Conservation (phyloP, 1,284 basidiomycete genomes). For the Ganoderma sinense region DNA sequence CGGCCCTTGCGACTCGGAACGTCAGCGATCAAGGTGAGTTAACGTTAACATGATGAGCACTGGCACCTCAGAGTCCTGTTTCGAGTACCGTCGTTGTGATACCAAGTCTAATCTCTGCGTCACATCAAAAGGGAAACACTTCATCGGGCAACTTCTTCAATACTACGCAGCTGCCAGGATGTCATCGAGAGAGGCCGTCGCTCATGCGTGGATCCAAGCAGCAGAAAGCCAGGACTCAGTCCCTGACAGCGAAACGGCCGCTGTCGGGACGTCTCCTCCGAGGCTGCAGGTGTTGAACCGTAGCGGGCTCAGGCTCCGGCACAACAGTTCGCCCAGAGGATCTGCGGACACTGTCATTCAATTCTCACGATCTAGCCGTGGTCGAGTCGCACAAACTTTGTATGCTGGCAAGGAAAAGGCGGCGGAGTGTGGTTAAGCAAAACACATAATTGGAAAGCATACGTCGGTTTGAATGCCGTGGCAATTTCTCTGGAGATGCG, state of each 20-base stretch:
- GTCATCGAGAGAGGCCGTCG: no score
- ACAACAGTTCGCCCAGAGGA: not conserved
- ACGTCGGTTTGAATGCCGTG: not conserved
- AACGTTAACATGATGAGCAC: no score
- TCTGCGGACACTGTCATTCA: not conserved
- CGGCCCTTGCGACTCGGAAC: not conserved
- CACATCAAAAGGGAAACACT: no score
- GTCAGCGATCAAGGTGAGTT: no score
- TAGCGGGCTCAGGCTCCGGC: not conserved
- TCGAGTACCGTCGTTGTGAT: no score
- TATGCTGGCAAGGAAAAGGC: not conserved
- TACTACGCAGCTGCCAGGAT: no score
- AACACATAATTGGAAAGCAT: not conserved
- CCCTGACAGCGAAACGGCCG: not conserved
- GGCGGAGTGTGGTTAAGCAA: not conserved
- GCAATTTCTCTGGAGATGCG: no score
- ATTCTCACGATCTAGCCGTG: not conserved
- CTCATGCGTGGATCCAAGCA: no score
- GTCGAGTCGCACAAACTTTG: not conserved
- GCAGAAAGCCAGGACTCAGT: not conserved
- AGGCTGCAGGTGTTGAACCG: not conserved
- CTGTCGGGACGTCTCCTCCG: not conserved
- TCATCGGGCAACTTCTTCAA: no score
- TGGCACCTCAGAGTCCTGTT: no score
- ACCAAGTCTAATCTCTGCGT: no score